Percentiles rank a stretch among this genome's conserved stretches.
phyloP scores from a whole-genome alignment of 352 stramenopile species.

The Aphanomyces astaci region DNA sequence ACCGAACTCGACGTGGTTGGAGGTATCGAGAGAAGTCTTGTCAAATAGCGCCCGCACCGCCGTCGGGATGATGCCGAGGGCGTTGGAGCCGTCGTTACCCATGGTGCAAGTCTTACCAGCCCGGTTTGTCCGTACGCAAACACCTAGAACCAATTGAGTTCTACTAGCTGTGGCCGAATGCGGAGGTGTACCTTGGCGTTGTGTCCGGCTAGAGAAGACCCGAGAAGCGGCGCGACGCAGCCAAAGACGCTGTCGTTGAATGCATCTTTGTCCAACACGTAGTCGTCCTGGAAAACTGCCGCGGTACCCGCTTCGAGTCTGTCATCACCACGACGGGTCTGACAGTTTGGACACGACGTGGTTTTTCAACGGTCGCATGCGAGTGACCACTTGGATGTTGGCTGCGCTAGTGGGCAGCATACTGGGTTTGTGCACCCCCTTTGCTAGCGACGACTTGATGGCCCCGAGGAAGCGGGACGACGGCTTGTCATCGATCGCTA shows the following conservation, averaged over 20 bases:
- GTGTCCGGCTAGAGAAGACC: constrained; percentile 88
- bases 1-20: constrained; percentile 43
- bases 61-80: constrained; percentile 75
- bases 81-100: constrained; percentile 81
- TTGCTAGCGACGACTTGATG: not conserved
- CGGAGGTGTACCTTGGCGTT: constrained; percentile 80
- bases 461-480: not conserved
- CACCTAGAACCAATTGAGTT: constrained; percentile 33
- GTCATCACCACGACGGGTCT: constrained; percentile 40
- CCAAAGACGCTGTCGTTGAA: constrained; percentile 75
- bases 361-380: constrained; percentile 39
- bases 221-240: constrained; percentile 55
- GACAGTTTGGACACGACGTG: constrained; percentile 29
- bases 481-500: not conserved
- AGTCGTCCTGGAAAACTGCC: constrained; percentile 74
- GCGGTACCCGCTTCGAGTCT: constrained; percentile 24
- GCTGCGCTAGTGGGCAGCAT: no score
- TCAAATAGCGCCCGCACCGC: constrained; percentile 76
- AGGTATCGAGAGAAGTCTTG: no score
- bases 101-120: constrained; percentile 88
- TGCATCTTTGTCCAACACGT: constrained; percentile 69
- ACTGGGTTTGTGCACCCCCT: no score
- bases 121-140: constrained; percentile 93
- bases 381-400: constrained; percentile 43
- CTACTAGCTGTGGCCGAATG: no score